phyloP scores from a whole-genome alignment of 116 monocot species.

The Trichopus zeylanicus region DNA sequence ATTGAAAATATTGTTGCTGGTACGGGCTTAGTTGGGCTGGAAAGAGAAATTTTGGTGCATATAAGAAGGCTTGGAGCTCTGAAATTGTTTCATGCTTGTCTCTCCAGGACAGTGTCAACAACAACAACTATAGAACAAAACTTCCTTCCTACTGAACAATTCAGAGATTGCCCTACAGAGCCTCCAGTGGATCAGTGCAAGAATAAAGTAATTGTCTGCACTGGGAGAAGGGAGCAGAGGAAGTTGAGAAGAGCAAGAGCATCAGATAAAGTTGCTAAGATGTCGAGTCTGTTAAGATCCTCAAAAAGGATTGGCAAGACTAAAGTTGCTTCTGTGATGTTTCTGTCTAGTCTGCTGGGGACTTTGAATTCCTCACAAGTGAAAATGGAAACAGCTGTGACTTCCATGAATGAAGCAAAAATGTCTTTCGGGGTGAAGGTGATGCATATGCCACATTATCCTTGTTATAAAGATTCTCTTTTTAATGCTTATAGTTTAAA shows the following conservation, averaged over 20 bases:
- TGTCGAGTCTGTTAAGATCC: not conserved
- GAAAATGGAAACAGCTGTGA: slow-evolving; percentile 14
- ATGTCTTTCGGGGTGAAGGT: slow-evolving; percentile 67
- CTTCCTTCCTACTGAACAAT: slow-evolving; percentile 11
- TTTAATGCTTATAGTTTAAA: not conserved
- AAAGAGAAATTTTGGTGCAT: slow-evolving; percentile 61
- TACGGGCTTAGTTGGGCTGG: slow-evolving; percentile 28
- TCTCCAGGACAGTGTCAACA: slow-evolving; percentile 29
- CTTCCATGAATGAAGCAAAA: slow-evolving; percentile 46
- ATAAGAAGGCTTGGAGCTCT: slow-evolving; percentile 64
- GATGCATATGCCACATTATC: slow-evolving; percentile 16
- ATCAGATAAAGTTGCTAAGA: slow-evolving; percentile 8
- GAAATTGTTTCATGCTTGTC: slow-evolving; percentile 50
- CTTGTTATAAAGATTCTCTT: not conserved
- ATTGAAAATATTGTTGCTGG: slow-evolving; percentile 48
- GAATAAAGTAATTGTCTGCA: slow-evolving; percentile 16
- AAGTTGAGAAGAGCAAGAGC: slow-evolving; percentile 46
- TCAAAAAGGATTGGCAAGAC: slow-evolving; percentile 2
- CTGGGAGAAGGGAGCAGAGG: slow-evolving; percentile 42
- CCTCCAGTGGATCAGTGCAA: not conserved
- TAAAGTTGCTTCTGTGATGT: slow-evolving; percentile 5
- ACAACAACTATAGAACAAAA: slow-evolving; percentile 7
- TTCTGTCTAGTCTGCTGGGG: not conserved
- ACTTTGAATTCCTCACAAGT: slow-evolving; percentile 3
- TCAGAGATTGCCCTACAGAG: slow-evolving; percentile 1